Evolutionary conservation across 2,329 filamentous ascomycete species (phyloP).

Genomic region (Alternaria hordeiaustralica): DNA sequence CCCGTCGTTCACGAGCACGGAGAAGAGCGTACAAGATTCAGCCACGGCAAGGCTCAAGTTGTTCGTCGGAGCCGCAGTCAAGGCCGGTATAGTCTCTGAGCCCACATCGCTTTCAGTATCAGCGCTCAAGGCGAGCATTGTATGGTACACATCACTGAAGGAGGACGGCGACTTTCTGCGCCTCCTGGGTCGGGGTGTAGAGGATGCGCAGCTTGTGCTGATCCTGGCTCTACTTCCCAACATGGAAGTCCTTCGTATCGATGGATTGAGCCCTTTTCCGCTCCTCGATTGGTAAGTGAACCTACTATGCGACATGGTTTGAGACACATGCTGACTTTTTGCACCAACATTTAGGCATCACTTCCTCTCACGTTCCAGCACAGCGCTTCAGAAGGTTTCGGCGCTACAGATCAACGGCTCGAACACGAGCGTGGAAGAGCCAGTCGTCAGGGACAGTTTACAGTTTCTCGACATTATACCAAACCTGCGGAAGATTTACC

Average conservation of each 20-base stretch:
- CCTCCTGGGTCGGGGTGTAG: neutral
- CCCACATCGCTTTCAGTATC: neutral
- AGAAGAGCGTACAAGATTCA: neutral
- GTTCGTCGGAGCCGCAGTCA: neutral
- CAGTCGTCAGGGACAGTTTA: neutral
- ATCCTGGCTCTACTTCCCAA: slow-evolving; percentile 1
- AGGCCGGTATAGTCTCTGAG: neutral
- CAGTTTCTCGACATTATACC: neutral
- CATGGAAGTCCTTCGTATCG: neutral
- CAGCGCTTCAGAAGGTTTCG: neutral
- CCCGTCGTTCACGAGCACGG: neutral
- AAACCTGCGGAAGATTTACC: neutral
- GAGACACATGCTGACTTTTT: neutral
- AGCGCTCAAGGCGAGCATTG: neutral
- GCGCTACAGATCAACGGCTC: neutral
- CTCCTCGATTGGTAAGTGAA: neutral
- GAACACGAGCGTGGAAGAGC: neutral
- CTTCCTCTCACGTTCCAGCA: slow-evolving; percentile 3
- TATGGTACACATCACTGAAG: slow-evolving; percentile 3
- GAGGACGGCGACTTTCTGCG: slow-evolving; percentile 2
- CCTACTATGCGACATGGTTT: too few species aligned
- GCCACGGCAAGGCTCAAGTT: neutral
- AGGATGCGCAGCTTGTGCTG: slow-evolving; percentile 1
- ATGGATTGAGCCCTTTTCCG: slow-evolving; percentile 1
- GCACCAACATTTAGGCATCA: neutral